Base-by-base conservation (phyloP, 129 eudicot genomes). In the Pulicaria dysenterica region DNA sequence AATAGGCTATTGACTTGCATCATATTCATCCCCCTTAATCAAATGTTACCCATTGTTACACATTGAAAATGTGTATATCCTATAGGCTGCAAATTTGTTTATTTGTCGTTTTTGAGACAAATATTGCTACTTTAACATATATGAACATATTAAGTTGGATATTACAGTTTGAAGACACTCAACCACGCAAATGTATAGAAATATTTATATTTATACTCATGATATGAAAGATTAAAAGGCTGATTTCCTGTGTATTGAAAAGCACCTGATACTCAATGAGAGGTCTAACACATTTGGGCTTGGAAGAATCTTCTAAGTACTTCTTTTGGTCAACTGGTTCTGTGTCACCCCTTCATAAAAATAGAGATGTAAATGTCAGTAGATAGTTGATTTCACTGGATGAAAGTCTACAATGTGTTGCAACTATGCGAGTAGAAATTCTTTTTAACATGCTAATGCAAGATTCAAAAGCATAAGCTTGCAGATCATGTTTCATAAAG, bases 261-360 rank as follows among this genome's bases (percentile, higher is more conserved):
- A 77, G 77, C 61, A 85, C 90, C 90, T 85, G 84, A 77, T 85
- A 85, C 58, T 76, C 82, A 2, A 76, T 73, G 67, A 85, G 83
- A 64, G 84, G 82, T 58, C 80, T 82, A 70, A 76, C 90, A 82
- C 90, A 85, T 43, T 82, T 82, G 58, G 90, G 82, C 80, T 85
- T 82, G 89, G 80, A 66, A 45, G 81, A 73, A 65, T 81, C 89
- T 78, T 85, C 89, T 7, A 82, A 48, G 39, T 67, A 75, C 80
- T 62, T 79, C 83, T 85, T 85, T 61, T 67, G 87, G 58, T 85
- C 90, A 75, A 76, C 85, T 46, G 81, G 87, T 48, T 85, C 90
- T 58, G 42, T 84, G 42, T 79, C 90, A 64, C 81, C 81, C 90
- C 90, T 85, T 70, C 0, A 43, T 10, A 51, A 14, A 14, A 2